Evolutionary conservation across 768 basidiomycete species (phyloP), one percentile per base, ranked within the genome.

Genomic region (Mycena kentingensis): DNA sequence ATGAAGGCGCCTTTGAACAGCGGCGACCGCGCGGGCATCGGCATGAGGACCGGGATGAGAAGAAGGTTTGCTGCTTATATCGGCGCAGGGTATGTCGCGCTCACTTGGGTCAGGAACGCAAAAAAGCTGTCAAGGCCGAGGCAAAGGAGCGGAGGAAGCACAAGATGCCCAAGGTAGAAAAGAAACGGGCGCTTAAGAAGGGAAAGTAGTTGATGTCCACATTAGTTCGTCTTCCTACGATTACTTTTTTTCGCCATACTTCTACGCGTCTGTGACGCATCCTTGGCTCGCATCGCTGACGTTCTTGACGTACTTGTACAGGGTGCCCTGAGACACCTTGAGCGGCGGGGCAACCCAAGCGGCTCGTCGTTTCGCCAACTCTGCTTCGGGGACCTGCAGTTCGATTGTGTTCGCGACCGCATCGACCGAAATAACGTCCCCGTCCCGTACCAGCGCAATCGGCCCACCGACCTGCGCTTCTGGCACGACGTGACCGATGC

Each of bases 131-230:
- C 24, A 98, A 98, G 67, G 87, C 85, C 49, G 90, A 91, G 68
- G 85, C 89, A 32, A 80, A 86, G 63, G 94, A 97, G 73, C 89
- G 82, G 68, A 79, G 96, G 55, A 92, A 93, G 70, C 77, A 82
- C 61, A 98, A 98, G 75, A 93, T 98, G 78, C 90, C 95, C 39
- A 98, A 98, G 67, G 84, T 88, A 35, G 93, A 96, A 71, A 98
- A 98, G 77, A 92, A 92, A 74, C 80, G 84, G 35, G 82, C 81
- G 57, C 79, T 98, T 61, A 97, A 92, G 62, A 79, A 77, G 63
- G 51, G 52, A 26, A 54, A 73, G 69, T 42, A 73, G 67, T 41
- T 61, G 65, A 22, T 56, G 61, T 26, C 58, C 29, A 43, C 35
- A 28, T 47, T 25, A 21, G 11, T 19, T 46, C 37, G 37, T 5